A percentile compares a stretch with the other conserved stretches of the same genome.
Evolutionary conservation across 1,284 basidiomycete species (phyloP).

Genomic region (Phylloboletellus chloephorus): DNA sequence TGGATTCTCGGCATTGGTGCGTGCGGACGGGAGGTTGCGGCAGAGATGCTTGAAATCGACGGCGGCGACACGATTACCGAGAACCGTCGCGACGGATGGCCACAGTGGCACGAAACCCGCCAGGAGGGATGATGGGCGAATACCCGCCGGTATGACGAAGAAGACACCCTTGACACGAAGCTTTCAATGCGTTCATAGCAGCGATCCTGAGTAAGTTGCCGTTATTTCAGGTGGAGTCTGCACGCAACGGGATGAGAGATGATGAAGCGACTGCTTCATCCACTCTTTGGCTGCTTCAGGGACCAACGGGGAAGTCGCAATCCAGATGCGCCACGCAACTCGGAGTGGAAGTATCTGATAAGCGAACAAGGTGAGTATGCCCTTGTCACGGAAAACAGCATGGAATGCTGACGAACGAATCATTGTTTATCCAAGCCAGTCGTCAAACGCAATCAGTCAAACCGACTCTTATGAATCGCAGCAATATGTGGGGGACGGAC

Average conservation of each 20-base stretch:
- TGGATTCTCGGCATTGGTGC: too few relatives aligned
- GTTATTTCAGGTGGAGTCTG: too few relatives aligned
- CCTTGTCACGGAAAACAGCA: background rate
- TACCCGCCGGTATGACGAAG: too few relatives aligned
- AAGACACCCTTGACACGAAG: too few relatives aligned
- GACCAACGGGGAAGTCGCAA: slow-evolving; percentile 1
- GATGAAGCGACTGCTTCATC: slow-evolving; percentile 3
- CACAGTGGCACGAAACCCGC: too few relatives aligned
- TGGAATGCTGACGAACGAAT: background rate
- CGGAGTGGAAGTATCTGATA: background rate
- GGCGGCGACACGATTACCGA: too few relatives aligned
- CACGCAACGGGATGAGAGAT: slow-evolving; percentile 3
- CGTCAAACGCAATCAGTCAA: background rate
- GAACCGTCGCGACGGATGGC: too few relatives aligned
- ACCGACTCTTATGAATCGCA: background rate
- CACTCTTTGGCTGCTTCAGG: background rate
- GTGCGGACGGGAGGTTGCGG: too few relatives aligned
- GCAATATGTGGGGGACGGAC: background rate
- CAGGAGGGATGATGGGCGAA: too few relatives aligned
- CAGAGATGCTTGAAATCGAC: too few relatives aligned
- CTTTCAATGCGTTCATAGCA: too few relatives aligned
- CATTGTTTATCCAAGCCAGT: background rate
- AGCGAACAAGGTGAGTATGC: slow-evolving; percentile 1
- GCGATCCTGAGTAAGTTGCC: too few relatives aligned
- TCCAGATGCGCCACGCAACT: slow-evolving; percentile 5